phyloP scores from a whole-genome alignment of 352 stramenopile genomes.

The Globisporangium cystogenes region DNA sequence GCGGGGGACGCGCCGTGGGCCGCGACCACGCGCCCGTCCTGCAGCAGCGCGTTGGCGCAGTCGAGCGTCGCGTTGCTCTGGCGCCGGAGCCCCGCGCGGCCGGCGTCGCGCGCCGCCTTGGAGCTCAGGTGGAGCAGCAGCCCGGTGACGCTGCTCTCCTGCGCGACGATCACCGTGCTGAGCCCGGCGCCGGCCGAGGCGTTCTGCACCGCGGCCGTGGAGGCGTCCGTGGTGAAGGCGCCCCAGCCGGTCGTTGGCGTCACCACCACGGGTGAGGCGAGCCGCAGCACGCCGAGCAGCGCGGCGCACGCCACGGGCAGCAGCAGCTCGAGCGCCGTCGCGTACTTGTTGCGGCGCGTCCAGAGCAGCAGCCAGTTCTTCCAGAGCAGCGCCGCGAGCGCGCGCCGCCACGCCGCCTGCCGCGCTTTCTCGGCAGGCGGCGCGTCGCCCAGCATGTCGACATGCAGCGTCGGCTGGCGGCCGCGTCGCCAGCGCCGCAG shows the following conservation, averaged over 20 bases:
- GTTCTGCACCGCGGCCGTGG: background rate
- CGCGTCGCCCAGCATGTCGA: constrained; percentile 1
- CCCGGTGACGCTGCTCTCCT: constrained; percentile 1
- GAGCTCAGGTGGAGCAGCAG: constrained; percentile 5
- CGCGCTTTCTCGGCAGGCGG: background rate
- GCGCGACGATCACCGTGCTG: background rate
- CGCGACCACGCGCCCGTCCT: background rate
- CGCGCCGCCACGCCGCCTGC: background rate
- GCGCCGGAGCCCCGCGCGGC: no score
- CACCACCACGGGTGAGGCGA: background rate
- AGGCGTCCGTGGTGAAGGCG: background rate
- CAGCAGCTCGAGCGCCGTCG: constrained; percentile 5
- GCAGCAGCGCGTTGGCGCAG: constrained; percentile 5
- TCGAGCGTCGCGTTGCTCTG: no score
- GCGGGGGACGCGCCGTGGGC: background rate
- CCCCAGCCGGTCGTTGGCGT: background rate
- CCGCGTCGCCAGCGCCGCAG: background rate
- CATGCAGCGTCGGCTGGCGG: background rate
- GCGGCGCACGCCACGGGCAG: constrained; percentile 3
- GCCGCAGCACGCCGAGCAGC: background rate
- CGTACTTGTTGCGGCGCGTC: constrained; percentile 1
- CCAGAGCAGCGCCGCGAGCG: constrained; percentile 5
- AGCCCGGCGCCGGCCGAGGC: background rate
- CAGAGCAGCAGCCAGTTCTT: constrained; percentile 12
- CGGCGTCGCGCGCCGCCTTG: background rate